Percentiles rank a stretch among this genome's conserved stretches.
Conservation (phyloP, 441 rosid genomes). For the Biscutella auriculata region DNA sequence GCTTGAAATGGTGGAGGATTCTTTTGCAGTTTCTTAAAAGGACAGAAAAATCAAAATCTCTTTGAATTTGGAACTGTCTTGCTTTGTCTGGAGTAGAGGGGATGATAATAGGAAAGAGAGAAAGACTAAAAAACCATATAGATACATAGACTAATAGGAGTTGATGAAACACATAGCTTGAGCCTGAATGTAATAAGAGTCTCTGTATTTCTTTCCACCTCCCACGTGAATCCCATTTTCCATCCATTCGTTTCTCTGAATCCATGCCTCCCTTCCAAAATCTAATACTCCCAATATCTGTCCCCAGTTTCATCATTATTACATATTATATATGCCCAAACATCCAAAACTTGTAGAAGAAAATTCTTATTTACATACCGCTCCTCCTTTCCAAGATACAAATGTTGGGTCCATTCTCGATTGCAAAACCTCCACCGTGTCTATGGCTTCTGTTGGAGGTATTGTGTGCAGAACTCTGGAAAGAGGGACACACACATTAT, state of each 20-base stretch:
- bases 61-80: too few relatives aligned
- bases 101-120: too few relatives aligned
- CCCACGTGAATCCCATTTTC: constrained; percentile 64
- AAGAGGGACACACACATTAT: neutral
- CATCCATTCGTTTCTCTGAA: constrained; percentile 80
- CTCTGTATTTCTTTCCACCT: constrained; percentile 76
- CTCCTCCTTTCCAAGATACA: constrained; percentile 88
- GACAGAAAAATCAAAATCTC: too few relatives aligned
- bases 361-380: constrained; percentile 30
- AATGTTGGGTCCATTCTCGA: constrained; percentile 63
- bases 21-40: too few relatives aligned
- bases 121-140: neutral
- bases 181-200: constrained; percentile 75
- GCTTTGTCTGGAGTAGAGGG: too few relatives aligned
- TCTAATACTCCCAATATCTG: constrained; percentile 86
- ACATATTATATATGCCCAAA: neutral
- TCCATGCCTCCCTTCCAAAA: constrained; percentile 85
- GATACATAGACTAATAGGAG: constrained; percentile 19
- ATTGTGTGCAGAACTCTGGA: constrained; percentile 71
- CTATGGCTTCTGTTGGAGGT: constrained; percentile 76
- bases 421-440: constrained; percentile 51
- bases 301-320: neutral
- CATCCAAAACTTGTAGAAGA: neutral
- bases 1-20: too few relatives aligned
- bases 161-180: constrained; percentile 77